Conservation (phyloP, 1,284 basidiomycete species). For the Peniophora sp. region DNA sequence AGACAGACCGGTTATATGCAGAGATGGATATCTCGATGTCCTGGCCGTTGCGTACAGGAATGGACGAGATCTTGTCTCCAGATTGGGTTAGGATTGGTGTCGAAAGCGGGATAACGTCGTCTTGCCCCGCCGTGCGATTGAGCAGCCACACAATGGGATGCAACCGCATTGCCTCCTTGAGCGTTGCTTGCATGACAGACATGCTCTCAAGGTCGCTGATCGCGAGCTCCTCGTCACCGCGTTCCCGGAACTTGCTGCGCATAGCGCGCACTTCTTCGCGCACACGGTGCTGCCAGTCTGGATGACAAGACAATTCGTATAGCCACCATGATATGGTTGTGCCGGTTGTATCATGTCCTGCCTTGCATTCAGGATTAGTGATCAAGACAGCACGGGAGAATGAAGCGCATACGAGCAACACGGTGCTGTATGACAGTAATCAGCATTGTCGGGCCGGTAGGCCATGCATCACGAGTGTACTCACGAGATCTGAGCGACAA, state of each 20-base stretch:
- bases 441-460: too few species aligned
- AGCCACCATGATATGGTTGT: slow-evolving; percentile 18
- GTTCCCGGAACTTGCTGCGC: slow-evolving; percentile 10
- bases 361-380: slow-evolving; percentile 8
- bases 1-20: slow-evolving; percentile 10
- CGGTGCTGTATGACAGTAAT: neutral
- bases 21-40: slow-evolving; percentile 14
- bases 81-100: slow-evolving; percentile 24
- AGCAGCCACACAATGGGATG: slow-evolving; percentile 1
- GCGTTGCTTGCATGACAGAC: slow-evolving; percentile 17
- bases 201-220: slow-evolving; percentile 23
- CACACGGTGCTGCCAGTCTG: slow-evolving; percentile 16
- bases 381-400: neutral
- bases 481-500: slow-evolving; percentile 18
- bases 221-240: slow-evolving; percentile 18
- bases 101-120: slow-evolving; percentile 38
- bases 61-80: slow-evolving; percentile 20
- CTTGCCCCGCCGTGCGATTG: slow-evolving; percentile 13
- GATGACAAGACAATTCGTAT: slow-evolving; percentile 18
- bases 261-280: slow-evolving; percentile 14
- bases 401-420: neutral
- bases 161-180: slow-evolving; percentile 11
- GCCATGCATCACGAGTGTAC: neutral
- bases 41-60: slow-evolving; percentile 31
- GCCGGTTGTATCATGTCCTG: slow-evolving; percentile 16